Percentiles rank a stretch among this genome's conserved stretches.
phyloP scores from a whole-genome alignment of 140 eudicot genomes.

The Anethum foeniculum region DNA sequence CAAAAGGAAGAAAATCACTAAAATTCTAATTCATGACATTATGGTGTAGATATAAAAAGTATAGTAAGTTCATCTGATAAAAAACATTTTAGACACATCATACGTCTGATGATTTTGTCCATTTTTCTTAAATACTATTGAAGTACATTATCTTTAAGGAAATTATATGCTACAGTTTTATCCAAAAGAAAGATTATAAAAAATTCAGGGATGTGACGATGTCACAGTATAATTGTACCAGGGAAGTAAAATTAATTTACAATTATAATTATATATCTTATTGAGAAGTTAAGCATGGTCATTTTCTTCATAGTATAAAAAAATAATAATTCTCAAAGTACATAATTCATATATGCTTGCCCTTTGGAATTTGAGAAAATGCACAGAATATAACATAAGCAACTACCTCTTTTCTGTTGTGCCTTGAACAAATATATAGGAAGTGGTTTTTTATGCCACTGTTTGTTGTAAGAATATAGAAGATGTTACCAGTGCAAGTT shows the following conservation, averaged over 20 bases:
- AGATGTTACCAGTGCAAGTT: neutral
- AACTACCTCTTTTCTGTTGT: neutral
- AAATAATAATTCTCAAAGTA: neutral
- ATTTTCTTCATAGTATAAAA: neutral
- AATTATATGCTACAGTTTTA: too few species aligned
- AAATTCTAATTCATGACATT: neutral
- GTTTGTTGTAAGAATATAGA: neutral
- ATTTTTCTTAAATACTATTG: neutral
- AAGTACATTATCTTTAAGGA: too few species aligned
- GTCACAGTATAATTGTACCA: neutral
- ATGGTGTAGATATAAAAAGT: neutral
- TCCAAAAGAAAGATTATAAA: neutral
- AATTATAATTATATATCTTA: neutral
- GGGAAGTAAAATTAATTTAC: neutral
- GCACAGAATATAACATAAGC: neutral
- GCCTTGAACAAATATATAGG: neutral
- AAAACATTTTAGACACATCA: neutral
- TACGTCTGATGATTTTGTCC: neutral
- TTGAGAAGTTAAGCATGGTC: neutral
- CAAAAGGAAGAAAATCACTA: neutral
- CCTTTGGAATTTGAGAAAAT: neutral
- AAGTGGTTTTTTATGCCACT: neutral
- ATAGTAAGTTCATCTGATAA: neutral
- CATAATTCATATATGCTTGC: neutral
- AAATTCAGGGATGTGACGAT: neutral